Percentiles rank a stretch among this genome's conserved stretches.
These are phyloP conservation scores for Pyracantha coccinea DNA, from an alignment of 331 rosid species.

Conservation along the genomic window DNA sequence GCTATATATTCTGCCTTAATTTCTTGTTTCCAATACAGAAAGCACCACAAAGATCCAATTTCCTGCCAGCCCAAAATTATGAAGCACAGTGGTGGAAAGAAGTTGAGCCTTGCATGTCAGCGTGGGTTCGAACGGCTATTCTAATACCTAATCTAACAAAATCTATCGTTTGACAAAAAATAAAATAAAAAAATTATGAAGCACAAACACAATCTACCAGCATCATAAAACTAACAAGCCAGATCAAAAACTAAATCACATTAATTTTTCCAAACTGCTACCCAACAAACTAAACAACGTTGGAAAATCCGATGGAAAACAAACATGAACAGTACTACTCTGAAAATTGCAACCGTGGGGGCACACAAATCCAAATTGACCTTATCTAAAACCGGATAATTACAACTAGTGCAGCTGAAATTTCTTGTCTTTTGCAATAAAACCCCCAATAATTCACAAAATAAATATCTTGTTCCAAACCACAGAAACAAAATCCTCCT, in stretches of 20 bases:
- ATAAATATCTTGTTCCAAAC: neutral
- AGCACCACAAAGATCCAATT: neutral
- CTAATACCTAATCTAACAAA: too few species aligned
- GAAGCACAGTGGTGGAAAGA: too few species aligned
- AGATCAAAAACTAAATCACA: neutral
- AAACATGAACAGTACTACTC: neutral
- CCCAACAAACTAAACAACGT: neutral
- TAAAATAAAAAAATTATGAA: neutral
- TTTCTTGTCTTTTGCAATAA: neutral
- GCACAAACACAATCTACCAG: neutral
- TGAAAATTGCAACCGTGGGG: neutral
- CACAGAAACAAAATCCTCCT: neutral
- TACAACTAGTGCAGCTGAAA: neutral
- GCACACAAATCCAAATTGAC: neutral
- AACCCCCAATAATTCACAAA: neutral
- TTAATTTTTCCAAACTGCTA: neutral
- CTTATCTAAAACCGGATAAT: neutral
- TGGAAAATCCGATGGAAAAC: neutral
- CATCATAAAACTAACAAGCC: neutral
- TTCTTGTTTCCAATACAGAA: neutral
- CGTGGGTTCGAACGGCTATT: too few species aligned
- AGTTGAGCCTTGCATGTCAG: too few species aligned
- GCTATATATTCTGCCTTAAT: neutral
- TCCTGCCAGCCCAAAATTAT: too few species aligned
- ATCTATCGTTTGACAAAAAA: too few species aligned